phyloP scores from a whole-genome alignment of 768 basidiomycete species.

The Rhizopogon vinicolor region DNA sequence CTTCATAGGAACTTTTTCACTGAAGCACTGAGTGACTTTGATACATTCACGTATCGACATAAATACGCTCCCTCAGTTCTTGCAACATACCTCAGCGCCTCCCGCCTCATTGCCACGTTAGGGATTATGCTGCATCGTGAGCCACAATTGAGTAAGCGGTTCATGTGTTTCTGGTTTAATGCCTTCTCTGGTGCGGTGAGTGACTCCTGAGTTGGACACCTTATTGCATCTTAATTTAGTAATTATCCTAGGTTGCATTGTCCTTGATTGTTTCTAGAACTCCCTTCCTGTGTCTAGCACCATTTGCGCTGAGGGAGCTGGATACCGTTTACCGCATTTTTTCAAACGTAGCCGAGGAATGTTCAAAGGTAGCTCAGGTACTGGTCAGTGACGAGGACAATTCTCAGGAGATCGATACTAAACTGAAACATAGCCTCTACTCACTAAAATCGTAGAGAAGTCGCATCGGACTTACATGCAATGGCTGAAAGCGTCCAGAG shows the following conservation, averaged over 20 bases:
- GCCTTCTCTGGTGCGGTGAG: slow-evolving; percentile 67
- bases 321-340: slow-evolving; percentile 57
- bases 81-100: slow-evolving; percentile 59
- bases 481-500: slow-evolving; percentile 24
- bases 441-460: slow-evolving; percentile 52
- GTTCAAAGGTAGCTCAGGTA: slow-evolving; percentile 56
- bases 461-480: slow-evolving; percentile 42
- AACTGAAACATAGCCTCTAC: slow-evolving; percentile 37
- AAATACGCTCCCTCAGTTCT: slow-evolving; percentile 65
- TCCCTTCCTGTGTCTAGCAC: slow-evolving; percentile 52
- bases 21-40: slow-evolving; percentile 51
- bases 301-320: slow-evolving; percentile 56
- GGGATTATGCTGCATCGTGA: slow-evolving; percentile 54
- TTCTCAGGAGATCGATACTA: neutral
- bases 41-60: slow-evolving; percentile 55
- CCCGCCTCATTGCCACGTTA: slow-evolving; percentile 52
- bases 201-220: slow-evolving; percentile 6
- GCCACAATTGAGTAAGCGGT: slow-evolving; percentile 57
- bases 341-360: slow-evolving; percentile 48
- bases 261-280: slow-evolving; percentile 62
- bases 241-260: slow-evolving; percentile 46
- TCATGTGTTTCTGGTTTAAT: slow-evolving; percentile 74
- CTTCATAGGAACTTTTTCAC: slow-evolving; percentile 66
- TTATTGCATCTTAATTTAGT: slow-evolving; percentile 1
- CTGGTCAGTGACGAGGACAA: slow-evolving; percentile 35